Percentiles rank a stretch among this genome's conserved stretches.
These are phyloP conservation scores for Diaporthe helianthi DNA, from an alignment of 2,329 filamentous ascomycete genomes.

Conservation along the genomic window DNA sequence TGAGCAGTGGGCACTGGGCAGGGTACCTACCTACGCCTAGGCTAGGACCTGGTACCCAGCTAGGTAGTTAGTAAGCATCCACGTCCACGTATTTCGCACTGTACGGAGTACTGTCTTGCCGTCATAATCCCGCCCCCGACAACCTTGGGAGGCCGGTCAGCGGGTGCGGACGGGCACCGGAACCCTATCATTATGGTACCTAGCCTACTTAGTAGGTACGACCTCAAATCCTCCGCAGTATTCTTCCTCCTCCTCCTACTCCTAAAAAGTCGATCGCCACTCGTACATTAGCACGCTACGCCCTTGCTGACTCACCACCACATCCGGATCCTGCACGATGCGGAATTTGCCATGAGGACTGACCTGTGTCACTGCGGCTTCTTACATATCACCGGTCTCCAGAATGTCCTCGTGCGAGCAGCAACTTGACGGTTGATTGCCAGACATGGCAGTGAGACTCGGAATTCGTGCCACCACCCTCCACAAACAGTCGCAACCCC, in stretches of 20 bases:
- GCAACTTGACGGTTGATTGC: background rate
- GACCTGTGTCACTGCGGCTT: slow-evolving; percentile 1
- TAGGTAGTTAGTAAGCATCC: slow-evolving; percentile 1
- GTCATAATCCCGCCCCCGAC: background rate
- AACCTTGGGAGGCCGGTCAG: slow-evolving; percentile 8
- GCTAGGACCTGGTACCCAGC: too few species aligned
- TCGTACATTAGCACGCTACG: background rate
- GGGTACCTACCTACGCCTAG: too few species aligned
- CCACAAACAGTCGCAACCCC: background rate
- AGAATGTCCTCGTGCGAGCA: slow-evolving; percentile 5
- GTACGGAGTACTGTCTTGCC: background rate
- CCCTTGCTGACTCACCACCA: slow-evolving; percentile 24
- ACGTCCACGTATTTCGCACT: too few species aligned
- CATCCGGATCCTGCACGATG: background rate
- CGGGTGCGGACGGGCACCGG: background rate
- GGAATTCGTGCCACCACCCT: background rate
- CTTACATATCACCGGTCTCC: slow-evolving; percentile 11
- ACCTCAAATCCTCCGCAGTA: background rate
- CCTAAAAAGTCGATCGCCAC: background rate
- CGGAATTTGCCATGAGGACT: background rate
- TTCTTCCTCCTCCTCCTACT: background rate
- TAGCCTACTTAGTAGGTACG: too few species aligned
- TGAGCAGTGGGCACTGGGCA: background rate
- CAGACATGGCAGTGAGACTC: slow-evolving; percentile 7
- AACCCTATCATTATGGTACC: background rate